Evolutionary conservation across 148 eudicot species (phyloP).

Genomic region (Vaccinium macrocarpon): DNA sequence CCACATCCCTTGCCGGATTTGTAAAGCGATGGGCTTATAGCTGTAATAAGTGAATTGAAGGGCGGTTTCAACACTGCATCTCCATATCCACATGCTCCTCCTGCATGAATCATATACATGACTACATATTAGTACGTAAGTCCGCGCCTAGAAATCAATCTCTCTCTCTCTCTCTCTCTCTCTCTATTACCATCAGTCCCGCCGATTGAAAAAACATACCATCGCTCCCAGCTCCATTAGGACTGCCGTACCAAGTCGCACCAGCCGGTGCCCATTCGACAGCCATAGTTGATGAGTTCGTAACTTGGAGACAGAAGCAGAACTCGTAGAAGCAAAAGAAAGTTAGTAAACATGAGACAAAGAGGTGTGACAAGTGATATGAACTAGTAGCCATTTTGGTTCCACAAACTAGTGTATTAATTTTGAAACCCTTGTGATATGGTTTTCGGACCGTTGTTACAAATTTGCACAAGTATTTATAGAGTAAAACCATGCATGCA

Average conservation of each 20-base stretch:
- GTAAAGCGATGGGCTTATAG: constrained; percentile 43
- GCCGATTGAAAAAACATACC: too few species aligned
- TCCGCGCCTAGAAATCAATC: background rate
- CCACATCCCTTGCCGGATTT: constrained; percentile 44
- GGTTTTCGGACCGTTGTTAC: background rate
- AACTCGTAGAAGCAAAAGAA: constrained; percentile 11
- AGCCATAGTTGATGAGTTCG: constrained; percentile 26
- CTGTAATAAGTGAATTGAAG: constrained; percentile 39
- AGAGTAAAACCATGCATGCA: background rate
- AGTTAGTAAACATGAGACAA: constrained; percentile 10
- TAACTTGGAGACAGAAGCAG: constrained; percentile 19
- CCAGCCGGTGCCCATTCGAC: constrained; percentile 35
- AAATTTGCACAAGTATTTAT: background rate
- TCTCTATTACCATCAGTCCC: constrained; percentile 25
- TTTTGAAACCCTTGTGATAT: background rate
- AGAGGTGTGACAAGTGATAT: constrained; percentile 8
- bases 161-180: background rate
- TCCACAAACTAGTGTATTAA: background rate
- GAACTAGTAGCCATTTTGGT: background rate
- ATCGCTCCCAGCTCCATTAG: constrained; percentile 39
- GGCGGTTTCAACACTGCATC: constrained; percentile 34
- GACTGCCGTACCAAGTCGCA: constrained; percentile 48
- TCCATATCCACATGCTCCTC: constrained; percentile 52
- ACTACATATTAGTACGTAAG: too few species aligned
- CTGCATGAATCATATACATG: constrained; percentile 16